These are phyloP conservation scores for Dactylis glomerata DNA, from an alignment of 176 grass and related monocot genomes.

Conservation along the genomic window DNA sequence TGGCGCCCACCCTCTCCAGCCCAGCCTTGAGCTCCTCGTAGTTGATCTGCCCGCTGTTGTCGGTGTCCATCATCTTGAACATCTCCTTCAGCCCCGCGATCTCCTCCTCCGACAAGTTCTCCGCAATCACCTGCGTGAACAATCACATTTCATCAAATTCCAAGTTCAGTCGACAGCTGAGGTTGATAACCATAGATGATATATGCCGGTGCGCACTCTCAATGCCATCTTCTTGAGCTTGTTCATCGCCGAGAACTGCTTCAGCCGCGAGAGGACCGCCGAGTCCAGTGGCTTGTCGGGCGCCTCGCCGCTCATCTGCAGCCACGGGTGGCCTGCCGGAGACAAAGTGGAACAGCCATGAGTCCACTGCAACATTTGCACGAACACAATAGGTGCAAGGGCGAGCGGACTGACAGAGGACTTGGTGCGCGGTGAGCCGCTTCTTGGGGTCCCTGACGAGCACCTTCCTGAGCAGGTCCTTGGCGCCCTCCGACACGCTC, in stretches of 20 bases:
- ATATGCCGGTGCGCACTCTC: conserved; percentile 20
- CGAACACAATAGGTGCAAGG: not conserved
- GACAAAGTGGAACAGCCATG: not conserved
- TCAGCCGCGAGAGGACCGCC: conserved; percentile 46
- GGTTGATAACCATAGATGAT: not conserved
- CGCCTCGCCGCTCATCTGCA: conserved; percentile 22
- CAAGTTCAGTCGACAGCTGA: not conserved
- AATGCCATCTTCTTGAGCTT: conserved; percentile 59
- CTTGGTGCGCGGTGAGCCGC: conserved; percentile 47
- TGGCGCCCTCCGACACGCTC: conserved; percentile 35
- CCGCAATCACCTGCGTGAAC: conserved; percentile 44
- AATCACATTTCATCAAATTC: not conserved
- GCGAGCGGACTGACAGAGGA: conserved; percentile 24
- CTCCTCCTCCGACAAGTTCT: conserved; percentile 57
- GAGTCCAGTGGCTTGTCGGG: conserved; percentile 58
- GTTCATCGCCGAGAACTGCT: conserved; percentile 64
- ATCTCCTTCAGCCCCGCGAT: conserved; percentile 56
- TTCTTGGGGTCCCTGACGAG: conserved; percentile 48
- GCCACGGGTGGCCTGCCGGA: conserved; percentile 41
- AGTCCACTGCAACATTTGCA: not conserved
- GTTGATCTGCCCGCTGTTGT: conserved; percentile 60
- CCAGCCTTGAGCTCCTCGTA: conserved; percentile 59
- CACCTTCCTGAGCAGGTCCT: conserved; percentile 51
- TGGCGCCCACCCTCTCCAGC: conserved; percentile 38
- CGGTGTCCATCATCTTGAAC: conserved; percentile 66